These are phyloP conservation scores for Ligustrum vulgare DNA, from an alignment of 257 asterid genomes.

Conservation along the genomic window DNA sequence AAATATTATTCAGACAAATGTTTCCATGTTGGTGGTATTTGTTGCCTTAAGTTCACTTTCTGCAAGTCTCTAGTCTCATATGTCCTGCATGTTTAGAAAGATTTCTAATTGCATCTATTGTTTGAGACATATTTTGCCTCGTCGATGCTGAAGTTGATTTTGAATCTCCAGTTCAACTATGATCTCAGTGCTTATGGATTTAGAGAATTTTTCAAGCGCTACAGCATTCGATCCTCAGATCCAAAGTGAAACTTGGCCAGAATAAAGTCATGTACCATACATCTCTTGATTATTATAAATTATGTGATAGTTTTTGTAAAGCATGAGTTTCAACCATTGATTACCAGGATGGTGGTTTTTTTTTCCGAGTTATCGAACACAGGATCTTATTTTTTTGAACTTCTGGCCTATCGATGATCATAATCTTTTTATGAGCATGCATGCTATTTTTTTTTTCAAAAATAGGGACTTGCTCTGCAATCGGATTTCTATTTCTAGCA, in stretches of 20 bases:
- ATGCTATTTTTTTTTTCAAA: too few relatives aligned
- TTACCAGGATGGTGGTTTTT: too few relatives aligned
- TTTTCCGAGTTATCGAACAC: too few relatives aligned
- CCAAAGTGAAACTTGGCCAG: conserved; percentile 16
- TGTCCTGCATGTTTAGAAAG: background rate
- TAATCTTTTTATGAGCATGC: too few relatives aligned
- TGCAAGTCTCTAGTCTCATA: background rate
- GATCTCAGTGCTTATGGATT: conserved; percentile 80
- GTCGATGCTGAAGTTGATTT: conserved; percentile 18
- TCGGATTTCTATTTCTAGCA: too few relatives aligned
- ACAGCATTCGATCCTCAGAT: conserved; percentile 53
- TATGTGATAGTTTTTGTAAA: background rate
- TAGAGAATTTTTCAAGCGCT: conserved; percentile 84
- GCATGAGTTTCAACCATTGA: too few relatives aligned
- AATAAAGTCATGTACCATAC: too few relatives aligned
- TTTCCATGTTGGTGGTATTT: background rate
- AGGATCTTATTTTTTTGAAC: too few relatives aligned
- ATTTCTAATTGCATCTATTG: too few relatives aligned
- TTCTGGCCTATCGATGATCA: too few relatives aligned
- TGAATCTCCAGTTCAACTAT: conserved; percentile 60
- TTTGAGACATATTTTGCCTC: conserved; percentile 6
- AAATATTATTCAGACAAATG: background rate
- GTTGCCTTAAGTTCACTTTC: background rate
- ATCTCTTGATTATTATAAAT: background rate
- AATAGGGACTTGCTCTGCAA: too few relatives aligned